phyloP scores from a whole-genome alignment of 1,139 yeast genomes.

The Yamadazyma kanchanaburiensis region DNA sequence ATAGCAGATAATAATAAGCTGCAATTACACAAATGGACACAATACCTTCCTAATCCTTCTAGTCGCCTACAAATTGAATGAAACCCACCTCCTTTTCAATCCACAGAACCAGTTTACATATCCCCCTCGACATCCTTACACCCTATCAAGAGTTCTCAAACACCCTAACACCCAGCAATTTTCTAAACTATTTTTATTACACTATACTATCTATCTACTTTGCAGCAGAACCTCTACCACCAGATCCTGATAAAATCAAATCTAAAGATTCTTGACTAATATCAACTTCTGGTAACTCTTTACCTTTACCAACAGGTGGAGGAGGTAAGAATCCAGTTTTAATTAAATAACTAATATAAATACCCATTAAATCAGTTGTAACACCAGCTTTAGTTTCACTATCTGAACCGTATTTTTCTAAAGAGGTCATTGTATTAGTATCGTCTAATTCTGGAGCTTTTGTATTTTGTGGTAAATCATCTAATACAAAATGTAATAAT shows the following conservation, averaged over 20 bases:
- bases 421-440: slow-evolving; percentile 63
- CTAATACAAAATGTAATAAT: slow-evolving; percentile 87
- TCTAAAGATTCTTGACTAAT: slow-evolving; percentile 59
- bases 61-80: too few species aligned
- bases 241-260: slow-evolving; percentile 76
- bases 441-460: slow-evolving; percentile 96
- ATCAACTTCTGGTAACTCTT: slow-evolving; percentile 54
- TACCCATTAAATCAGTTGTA: slow-evolving; percentile 59
- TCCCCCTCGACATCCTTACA: too few species aligned
- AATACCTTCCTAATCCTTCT: too few species aligned
- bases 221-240: slow-evolving; percentile 74
- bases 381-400: slow-evolving; percentile 68
- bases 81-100: too few species aligned
- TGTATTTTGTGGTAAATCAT: slow-evolving; percentile 83
- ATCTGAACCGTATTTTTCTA: slow-evolving; percentile 47
- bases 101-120: too few species aligned
- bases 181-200: too few species aligned
- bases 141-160: too few species aligned
- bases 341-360: slow-evolving; percentile 75
- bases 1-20: too few species aligned
- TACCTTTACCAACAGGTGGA: slow-evolving; percentile 45
- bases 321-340: slow-evolving; percentile 74
- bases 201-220: slow-evolving; percentile 16
- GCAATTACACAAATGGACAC: too few species aligned
- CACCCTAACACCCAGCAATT: too few species aligned